Conservation (phyloP, 78 protist genomes). For the slime mould (Dictyostelium discoideum) region dicty_2.7 NC_007089.4:5625001-5625500, state of each 20-base stretch:
- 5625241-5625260: constrained; percentile 26
- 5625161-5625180: constrained; percentile 63
- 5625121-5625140: constrained; percentile 24
- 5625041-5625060: constrained; percentile 71
- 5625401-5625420: constrained; percentile 80
- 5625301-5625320: constrained; percentile 85
- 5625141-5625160: constrained; percentile 53
- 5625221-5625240: constrained; percentile 65
- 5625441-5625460: constrained; percentile 89
- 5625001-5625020: neutral
- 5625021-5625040: constrained; percentile 70
- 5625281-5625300: constrained; percentile 88
- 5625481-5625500: no score
- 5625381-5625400: constrained; percentile 46
- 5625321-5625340: constrained; percentile 51
- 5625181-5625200: constrained; percentile 80
- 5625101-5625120: constrained; percentile 55
- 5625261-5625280: constrained; percentile 78
- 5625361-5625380: constrained; percentile 81
- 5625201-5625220: constrained; percentile 65
- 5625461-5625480: constrained; percentile 63
- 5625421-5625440: constrained; percentile 77
- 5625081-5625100: constrained; percentile 83
- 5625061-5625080: constrained; percentile 58
- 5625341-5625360: constrained; percentile 82